Percentiles rank a stretch among this genome's conserved stretches.
Conservation (phyloP, 169 alveolate species). For the Besnoitia besnoiti region DNA sequence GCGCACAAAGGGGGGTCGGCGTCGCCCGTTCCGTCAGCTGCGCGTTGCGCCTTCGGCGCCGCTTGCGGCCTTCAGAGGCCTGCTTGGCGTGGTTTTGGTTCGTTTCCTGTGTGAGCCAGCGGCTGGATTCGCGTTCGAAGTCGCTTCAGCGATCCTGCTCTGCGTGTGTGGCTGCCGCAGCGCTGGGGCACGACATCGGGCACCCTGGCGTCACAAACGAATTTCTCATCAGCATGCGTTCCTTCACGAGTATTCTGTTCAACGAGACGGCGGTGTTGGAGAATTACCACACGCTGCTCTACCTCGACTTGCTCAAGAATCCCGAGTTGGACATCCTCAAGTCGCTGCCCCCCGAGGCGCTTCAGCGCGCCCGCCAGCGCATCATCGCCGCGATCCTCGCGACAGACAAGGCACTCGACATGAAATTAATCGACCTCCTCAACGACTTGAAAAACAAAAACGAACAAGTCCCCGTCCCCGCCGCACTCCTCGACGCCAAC, state of each 20-base stretch:
- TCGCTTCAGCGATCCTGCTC: too few relatives aligned
- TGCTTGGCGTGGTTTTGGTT: too few relatives aligned
- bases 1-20: too few relatives aligned
- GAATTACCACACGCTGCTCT: conserved; percentile 85
- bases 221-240: conserved; percentile 78
- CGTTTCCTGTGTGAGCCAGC: too few relatives aligned
- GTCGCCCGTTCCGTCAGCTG: too few relatives aligned
- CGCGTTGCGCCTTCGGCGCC: too few relatives aligned
- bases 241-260: conserved; percentile 85
- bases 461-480: conserved; percentile 29
- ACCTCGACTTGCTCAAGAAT: conserved; percentile 5
- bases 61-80: too few relatives aligned
- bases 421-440: not conserved
- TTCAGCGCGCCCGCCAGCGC: conserved; percentile 42
- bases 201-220: conserved; percentile 91
- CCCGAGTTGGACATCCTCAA: conserved; percentile 8
- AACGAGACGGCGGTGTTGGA: conserved; percentile 92
- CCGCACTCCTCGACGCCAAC: conserved; percentile 25
- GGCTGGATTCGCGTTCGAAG: too few relatives aligned
- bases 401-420: conserved; percentile 27
- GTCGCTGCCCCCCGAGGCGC: not conserved
- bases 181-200: conserved; percentile 93
- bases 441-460: conserved; percentile 9
- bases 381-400: conserved; percentile 41
- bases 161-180: too few relatives aligned